Percentiles rank a stretch among this genome's conserved stretches.
Conservation (phyloP, 768 basidiomycete species). For the Dictyophora rubrovolvata region DNA sequence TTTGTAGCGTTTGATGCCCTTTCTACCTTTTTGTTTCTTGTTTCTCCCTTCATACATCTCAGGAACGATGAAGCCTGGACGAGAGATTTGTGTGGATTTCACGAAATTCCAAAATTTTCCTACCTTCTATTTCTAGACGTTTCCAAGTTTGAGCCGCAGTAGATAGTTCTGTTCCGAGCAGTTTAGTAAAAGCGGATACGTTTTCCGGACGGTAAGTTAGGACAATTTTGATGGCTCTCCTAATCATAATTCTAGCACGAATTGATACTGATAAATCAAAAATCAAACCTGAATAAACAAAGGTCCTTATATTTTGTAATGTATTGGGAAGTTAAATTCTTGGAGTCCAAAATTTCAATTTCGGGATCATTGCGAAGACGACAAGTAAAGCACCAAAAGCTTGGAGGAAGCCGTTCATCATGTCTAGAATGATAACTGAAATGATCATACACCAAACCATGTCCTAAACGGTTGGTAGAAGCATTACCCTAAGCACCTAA, state of each 20-base stretch:
- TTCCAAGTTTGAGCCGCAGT: slow-evolving; percentile 56
- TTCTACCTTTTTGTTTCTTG: slow-evolving; percentile 29
- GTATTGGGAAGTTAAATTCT: slow-evolving; percentile 43
- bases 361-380: slow-evolving; percentile 48
- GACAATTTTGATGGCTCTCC: slow-evolving; percentile 61
- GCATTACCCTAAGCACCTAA: slow-evolving; percentile 52
- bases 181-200: slow-evolving; percentile 44
- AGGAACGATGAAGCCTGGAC: too few relatives aligned
- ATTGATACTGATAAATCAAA: background rate
- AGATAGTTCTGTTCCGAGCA: slow-evolving; percentile 47
- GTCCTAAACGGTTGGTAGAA: background rate
- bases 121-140: slow-evolving; percentile 64
- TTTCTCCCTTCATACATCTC: slow-evolving; percentile 18
- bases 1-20: slow-evolving; percentile 20
- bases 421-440: slow-evolving; percentile 50
- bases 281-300: slow-evolving; percentile 53
- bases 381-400: slow-evolving; percentile 70
- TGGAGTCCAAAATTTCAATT: slow-evolving; percentile 60
- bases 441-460: background rate
- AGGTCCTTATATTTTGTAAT: slow-evolving; percentile 58
- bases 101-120: slow-evolving; percentile 27
- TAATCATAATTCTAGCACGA: slow-evolving; percentile 16
- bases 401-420: slow-evolving; percentile 47
- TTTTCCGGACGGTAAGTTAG: slow-evolving; percentile 37
- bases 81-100: slow-evolving; percentile 8